Conservation (phyloP, 169 alveolate species). For the Miamiensis avidus region DNA sequence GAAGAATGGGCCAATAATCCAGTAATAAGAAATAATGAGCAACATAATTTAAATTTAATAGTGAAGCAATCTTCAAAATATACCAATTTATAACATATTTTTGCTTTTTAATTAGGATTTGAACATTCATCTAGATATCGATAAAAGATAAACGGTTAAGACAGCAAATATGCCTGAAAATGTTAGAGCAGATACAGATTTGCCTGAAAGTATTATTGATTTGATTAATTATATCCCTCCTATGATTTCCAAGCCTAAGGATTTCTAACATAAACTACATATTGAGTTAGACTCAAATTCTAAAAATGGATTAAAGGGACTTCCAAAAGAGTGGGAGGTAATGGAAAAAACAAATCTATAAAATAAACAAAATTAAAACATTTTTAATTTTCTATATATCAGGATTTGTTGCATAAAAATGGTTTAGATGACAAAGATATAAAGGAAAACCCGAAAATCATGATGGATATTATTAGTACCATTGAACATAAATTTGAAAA, state of each 20-base stretch:
- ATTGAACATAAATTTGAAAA: constrained; percentile 20
- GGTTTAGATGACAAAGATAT: constrained; percentile 28
- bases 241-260: constrained; percentile 25
- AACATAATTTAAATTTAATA: neutral
- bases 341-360: neutral
- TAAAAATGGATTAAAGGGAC: constrained; percentile 30
- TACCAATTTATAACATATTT: no score
- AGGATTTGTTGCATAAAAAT: constrained; percentile 1
- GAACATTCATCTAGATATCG: constrained; percentile 9
- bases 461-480: constrained; percentile 28
- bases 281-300: constrained; percentile 35
- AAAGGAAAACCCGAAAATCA: constrained; percentile 28
- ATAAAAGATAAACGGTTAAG: constrained; percentile 32
- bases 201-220: constrained; percentile 34
- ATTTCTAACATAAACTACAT: constrained; percentile 34
- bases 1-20: constrained; percentile 40
- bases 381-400: no score
- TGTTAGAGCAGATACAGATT: constrained; percentile 32
- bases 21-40: constrained; percentile 5
- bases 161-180: constrained; percentile 34
- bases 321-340: constrained; percentile 44
- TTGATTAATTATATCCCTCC: constrained; percentile 12
- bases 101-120: constrained; percentile 20
- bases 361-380: neutral
- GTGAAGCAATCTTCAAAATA: no score